Evolutionary conservation across 768 basidiomycete species (phyloP).

Genomic region (Agrocybe chaxingu): DNA sequence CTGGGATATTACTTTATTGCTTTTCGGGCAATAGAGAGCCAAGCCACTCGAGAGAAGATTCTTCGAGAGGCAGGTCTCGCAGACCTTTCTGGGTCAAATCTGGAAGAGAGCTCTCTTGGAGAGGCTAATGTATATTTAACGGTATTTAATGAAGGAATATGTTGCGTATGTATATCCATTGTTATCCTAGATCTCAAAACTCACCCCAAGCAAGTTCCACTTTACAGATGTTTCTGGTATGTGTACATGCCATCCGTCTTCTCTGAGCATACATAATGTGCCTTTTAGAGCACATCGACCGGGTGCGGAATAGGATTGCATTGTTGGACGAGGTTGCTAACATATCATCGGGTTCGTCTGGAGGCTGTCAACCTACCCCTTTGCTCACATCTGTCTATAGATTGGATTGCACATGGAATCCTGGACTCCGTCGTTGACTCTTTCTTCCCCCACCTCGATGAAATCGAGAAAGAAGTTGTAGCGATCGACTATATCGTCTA

Average conservation of each 20-base stretch:
- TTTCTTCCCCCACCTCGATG: slow-evolving; percentile 81
- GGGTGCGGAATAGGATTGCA: slow-evolving; percentile 69
- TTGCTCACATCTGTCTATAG: slow-evolving; percentile 32
- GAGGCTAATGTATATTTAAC: slow-evolving; percentile 87
- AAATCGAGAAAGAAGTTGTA: slow-evolving; percentile 78
- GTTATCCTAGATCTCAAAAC: slow-evolving; percentile 4
- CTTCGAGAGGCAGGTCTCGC: slow-evolving; percentile 28
- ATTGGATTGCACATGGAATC: slow-evolving; percentile 92
- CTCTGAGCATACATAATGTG: not conserved
- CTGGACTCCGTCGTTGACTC: slow-evolving; percentile 93
- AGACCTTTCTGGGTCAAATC: slow-evolving; percentile 18
- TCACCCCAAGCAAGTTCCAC: slow-evolving; percentile 61
- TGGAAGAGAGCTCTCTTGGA: slow-evolving; percentile 49
- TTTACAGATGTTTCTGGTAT: slow-evolving; percentile 78
- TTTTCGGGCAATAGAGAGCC: slow-evolving; percentile 76
- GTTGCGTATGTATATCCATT: slow-evolving; percentile 50
- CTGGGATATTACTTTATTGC: slow-evolving; percentile 92
- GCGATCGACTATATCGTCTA: slow-evolving; percentile 74
- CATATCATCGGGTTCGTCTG: slow-evolving; percentile 66
- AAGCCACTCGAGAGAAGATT: slow-evolving; percentile 37
- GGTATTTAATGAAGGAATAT: slow-evolving; percentile 87
- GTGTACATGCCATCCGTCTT: not conserved
- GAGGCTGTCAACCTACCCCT: not conserved
- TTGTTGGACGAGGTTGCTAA: slow-evolving; percentile 57
- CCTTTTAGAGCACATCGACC: slow-evolving; percentile 67